These are phyloP conservation scores for Penicillium brevicompactum DNA, from an alignment of 2,329 filamentous ascomycete genomes.

Conservation along the genomic window DNA sequence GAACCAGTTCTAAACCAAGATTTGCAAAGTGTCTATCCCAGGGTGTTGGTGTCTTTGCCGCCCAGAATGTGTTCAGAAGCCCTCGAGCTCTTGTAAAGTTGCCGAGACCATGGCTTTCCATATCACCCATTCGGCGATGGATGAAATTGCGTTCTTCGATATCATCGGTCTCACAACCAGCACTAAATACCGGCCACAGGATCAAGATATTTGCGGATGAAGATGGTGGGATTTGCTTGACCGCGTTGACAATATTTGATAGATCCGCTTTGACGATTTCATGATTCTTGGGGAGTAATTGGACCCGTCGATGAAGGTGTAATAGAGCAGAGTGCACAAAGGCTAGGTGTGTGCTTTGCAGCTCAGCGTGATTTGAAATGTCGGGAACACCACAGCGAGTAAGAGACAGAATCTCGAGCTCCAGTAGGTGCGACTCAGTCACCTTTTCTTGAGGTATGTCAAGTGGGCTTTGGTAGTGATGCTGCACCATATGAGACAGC, in stretches of 20 bases:
- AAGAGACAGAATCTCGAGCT: conserved; percentile 12
- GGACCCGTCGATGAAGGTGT: conserved; percentile 31
- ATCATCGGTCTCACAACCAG: conserved; percentile 30
- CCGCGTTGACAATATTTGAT: conserved; percentile 19
- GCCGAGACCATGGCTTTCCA: conserved; percentile 31
- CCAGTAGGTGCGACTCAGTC: conserved; percentile 11
- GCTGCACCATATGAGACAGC: conserved; percentile 21
- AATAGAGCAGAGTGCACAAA: conserved; percentile 32
- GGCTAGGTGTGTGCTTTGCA: conserved; percentile 26
- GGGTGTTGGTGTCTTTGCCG: conserved; percentile 13
- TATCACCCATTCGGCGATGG: conserved; percentile 29
- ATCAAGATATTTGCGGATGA: conserved; percentile 32
- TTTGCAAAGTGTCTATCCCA: conserved; percentile 27
- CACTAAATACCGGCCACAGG: conserved; percentile 37
- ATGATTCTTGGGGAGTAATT: conserved; percentile 19
- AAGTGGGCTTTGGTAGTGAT: not conserved
- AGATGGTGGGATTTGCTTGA: conserved; percentile 19
- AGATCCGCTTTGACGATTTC: conserved; percentile 23
- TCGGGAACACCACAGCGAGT: conserved; percentile 8
- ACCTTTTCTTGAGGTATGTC: not conserved
- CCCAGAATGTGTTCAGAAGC: conserved; percentile 25
- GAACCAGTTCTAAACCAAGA: conserved; percentile 25
- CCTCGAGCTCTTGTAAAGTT: conserved; percentile 30
- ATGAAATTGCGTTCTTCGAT: conserved; percentile 19
- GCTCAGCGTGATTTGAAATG: conserved; percentile 7